Percentiles rank a stretch among this genome's conserved stretches.
phyloP scores from a whole-genome alignment of 2,329 filamentous ascomycete species.

The Kalaharituber pfeilii region DNA sequence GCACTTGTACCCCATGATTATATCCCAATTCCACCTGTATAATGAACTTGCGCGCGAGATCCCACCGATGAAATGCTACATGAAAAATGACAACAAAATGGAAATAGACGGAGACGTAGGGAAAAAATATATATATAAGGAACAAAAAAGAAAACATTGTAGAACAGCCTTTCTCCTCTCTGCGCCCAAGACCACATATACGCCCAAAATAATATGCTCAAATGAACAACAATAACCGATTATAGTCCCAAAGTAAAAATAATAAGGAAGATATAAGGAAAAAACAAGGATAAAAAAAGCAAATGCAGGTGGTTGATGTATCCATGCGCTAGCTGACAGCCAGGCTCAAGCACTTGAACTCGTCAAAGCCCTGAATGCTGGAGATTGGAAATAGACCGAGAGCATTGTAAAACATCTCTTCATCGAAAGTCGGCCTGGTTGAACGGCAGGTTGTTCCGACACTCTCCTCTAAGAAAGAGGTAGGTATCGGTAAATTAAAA shows the following conservation, averaged over 20 bases:
- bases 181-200: neutral
- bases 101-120: too few relatives aligned
- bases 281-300: conserved; percentile 4
- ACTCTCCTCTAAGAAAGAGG: neutral
- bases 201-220: neutral
- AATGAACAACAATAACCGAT: too few relatives aligned
- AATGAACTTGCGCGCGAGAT: neutral
- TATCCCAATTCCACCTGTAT: neutral
- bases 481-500: neutral
- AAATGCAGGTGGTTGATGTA: neutral
- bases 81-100: neutral
- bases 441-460: neutral
- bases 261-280: conserved; percentile 6
- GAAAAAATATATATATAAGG: too few relatives aligned
- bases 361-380: conserved; percentile 1
- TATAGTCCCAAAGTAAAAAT: neutral
- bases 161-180: neutral
- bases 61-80: neutral
- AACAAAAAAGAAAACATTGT: neutral
- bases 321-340: neutral
- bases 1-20: neutral
- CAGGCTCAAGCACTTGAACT: conserved; percentile 1
- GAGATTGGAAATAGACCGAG: conserved; percentile 1
- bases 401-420: conserved; percentile 2
- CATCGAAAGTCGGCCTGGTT: neutral